Evolutionary conservation across 148 eudicot genomes (phyloP).

Genomic region (Spergularia marina): DNA sequence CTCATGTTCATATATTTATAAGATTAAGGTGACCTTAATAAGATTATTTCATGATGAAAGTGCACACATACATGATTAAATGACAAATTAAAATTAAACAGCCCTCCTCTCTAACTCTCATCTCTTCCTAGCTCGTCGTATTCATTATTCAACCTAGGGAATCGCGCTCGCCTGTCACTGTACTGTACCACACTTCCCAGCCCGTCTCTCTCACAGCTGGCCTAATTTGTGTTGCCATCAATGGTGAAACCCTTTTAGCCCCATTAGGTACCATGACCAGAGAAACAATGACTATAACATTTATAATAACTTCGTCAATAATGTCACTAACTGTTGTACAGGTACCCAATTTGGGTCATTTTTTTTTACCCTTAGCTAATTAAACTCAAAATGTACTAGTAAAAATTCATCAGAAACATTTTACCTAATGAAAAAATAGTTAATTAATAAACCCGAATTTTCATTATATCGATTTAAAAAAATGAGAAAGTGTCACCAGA

Average conservation of each 20-base stretch:
- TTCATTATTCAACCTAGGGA: slow-evolving; percentile 8
- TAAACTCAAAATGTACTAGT: background rate
- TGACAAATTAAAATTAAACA: no score
- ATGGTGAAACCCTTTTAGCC: slow-evolving; percentile 22
- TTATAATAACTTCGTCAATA: background rate
- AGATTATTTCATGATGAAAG: no score
- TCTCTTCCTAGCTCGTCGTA: background rate
- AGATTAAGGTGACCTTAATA: background rate
- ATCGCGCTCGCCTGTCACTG: slow-evolving; percentile 25
- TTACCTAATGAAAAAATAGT: no score
- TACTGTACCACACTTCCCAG: slow-evolving; percentile 12
- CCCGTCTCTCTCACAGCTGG: slow-evolving; percentile 21
- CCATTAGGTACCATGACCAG: slow-evolving; percentile 8
- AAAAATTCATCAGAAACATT: no score
- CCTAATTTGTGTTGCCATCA: slow-evolving; percentile 21
- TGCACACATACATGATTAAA: no score
- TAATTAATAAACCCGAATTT: no score
- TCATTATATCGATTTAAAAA: background rate
- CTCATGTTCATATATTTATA: background rate
- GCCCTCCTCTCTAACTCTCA: background rate
- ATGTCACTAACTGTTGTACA: background rate
- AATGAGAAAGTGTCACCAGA: background rate
- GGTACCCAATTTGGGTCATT: background rate
- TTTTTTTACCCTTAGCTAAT: background rate
- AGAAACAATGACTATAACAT: background rate